Conservation (phyloP, 305 asterid genomes). For the Solanum hybrid region DNA sequence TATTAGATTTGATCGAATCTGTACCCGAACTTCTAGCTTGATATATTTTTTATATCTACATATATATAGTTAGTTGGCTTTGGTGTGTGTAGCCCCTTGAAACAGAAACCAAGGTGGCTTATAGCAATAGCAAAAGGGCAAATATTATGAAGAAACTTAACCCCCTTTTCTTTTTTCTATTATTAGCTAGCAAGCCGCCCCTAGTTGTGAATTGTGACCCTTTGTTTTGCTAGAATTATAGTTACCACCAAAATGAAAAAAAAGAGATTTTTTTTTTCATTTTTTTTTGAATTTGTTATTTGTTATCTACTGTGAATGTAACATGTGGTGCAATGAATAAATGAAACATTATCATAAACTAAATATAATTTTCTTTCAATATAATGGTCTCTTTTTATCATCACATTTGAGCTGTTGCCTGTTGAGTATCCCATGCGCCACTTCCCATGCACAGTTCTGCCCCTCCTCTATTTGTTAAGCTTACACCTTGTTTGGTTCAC, state of each 20-base stretch:
- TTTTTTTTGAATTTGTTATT: neutral
- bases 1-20: no score
- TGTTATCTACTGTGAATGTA: neutral
- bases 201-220: conserved; percentile 35
- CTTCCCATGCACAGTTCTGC: conserved; percentile 23
- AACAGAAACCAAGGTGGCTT: conserved; percentile 33
- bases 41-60: no score
- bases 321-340: conserved; percentile 2
- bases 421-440: conserved; percentile 48
- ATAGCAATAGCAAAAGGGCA: conserved; percentile 34
- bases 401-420: conserved; percentile 18
- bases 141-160: conserved; percentile 19
- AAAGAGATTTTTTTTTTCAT: neutral
- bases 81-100: neutral
- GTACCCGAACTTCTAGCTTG: neutral
- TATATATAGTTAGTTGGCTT: neutral
- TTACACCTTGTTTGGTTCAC: neutral
- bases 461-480: neutral
- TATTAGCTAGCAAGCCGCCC: conserved; percentile 28
- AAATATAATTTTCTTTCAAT: neutral
- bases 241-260: neutral
- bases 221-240: conserved; percentile 28
- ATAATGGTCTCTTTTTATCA: neutral
- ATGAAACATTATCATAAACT: neutral
- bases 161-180: neutral